Evolutionary conservation across 208 protist genomes (phyloP), one percentile per base, ranked within the genome.

Genomic region (Endotrypanum monterogeii): DNA sequence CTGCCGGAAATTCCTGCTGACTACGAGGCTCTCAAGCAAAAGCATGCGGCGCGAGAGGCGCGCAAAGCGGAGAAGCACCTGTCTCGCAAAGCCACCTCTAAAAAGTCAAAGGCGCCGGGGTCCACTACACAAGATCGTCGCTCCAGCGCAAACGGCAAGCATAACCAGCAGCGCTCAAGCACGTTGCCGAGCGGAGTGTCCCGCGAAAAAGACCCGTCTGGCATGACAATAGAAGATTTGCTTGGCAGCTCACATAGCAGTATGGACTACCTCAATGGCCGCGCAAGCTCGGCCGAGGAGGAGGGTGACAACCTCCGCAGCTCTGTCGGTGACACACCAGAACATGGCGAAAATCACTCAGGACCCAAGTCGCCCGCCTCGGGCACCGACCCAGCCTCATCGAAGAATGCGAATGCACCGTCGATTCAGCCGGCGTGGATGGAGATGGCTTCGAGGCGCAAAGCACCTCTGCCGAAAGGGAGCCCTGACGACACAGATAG

Each of bases 1-100:
- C 50, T 91, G 32, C 89, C 88, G 32, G 71, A 74, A 55, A 79
- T 92, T 30, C 89, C 91, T 9, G 80, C 82, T 39, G 81, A 83
- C 30, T 86, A 83, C 55, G 67, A 78, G 37, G 68, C 44, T 2
- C 69, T 82, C 28, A 65, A 84, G 61, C 60, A 41, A 0, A 76
- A 74, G 11, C 44, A 76, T 58, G 39, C 51, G 6, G 58, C 66
- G 6, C 61, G 76, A 18, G 72, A 76, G 41, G 72, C 73, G 37
- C 71, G 79, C 23, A 60, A 37, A 69, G 57, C 81, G 75, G 85
- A 88, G 77, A 46, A 65, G 56, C 57, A 79, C 55, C 67, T 85
- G 44, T 32, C 67, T 4, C 71, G 78, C 30, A 76, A 62, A 58
- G 11, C 20, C 28, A 25, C 44, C 63, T 37, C 30, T n/a, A 79